Percentiles rank a stretch among this genome's conserved stretches.
Evolutionary conservation across 2,329 filamentous ascomycete genomes (phyloP).

Genomic region (Orbilia ellipsospora): DNA sequence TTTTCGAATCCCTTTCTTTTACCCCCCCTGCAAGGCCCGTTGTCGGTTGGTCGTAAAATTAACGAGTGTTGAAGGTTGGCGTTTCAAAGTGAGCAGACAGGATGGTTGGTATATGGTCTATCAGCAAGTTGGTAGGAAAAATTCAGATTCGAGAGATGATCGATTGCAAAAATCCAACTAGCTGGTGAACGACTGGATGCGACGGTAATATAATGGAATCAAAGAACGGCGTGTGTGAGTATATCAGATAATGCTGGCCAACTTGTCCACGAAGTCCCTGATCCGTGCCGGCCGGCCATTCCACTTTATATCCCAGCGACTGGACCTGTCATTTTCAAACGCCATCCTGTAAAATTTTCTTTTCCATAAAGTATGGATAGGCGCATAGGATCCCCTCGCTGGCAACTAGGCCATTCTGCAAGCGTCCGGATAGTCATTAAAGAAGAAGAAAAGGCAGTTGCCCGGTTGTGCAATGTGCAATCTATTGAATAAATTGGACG

Average conservation of each 20-base stretch:
- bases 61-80: background rate
- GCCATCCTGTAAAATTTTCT: background rate
- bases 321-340: constrained; percentile 6
- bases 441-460: constrained; percentile 6
- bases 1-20: background rate
- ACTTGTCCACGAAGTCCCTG: background rate
- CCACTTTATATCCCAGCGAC: constrained; percentile 9
- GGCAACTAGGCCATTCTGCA: constrained; percentile 10
- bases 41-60: constrained; percentile 1
- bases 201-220: no score
- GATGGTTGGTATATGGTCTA: no score
- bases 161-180: no score
- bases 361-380: constrained; percentile 45
- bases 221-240: no score
- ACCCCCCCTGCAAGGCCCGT: background rate
- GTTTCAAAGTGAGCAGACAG: background rate
- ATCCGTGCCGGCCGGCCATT: constrained; percentile 2
- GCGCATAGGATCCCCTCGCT: constrained; percentile 30
- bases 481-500: constrained; percentile 10
- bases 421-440: constrained; percentile 30
- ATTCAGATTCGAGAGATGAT: no score
- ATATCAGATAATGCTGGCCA: no score
- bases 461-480: background rate
- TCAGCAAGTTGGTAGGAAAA: no score
- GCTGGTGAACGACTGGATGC: no score